Base-by-base conservation (phyloP, 306 rosid genomes). In the Cucurbita pepo region DNA sequence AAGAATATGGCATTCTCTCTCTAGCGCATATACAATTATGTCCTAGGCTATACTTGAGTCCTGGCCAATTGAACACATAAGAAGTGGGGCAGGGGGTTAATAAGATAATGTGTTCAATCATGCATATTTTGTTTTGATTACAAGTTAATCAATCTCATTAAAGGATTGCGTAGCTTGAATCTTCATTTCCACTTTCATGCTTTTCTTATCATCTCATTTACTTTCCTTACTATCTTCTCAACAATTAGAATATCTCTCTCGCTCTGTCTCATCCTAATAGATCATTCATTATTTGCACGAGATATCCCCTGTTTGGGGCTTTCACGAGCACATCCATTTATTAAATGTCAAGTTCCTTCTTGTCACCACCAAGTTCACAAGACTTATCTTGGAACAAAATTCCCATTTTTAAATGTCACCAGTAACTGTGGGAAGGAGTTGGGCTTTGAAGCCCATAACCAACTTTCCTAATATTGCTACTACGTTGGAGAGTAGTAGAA, bases 1-100 rank as follows among this genome's bases (percentile, higher is more conserved):
- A 86, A 94, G n/a, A 82, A 78, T 72, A 64, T 54, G 71, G 14
- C 78, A 70, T 57, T 74, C 71, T 77, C 45, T 50, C n/a, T 38
- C 59, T 38, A 40, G 18, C 69, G 10, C 52, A 38, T n/a, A 16
- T n/a, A 16, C 75, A 79, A 70, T 70, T 9, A 70, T 70, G 60
- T 51, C 40, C 22, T 51, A 30, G 34, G 34, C 34, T 30, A 25
- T 10, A 50, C 59, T 51, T 51, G 74, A 70, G 59, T 70, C 10
- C 18, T 5, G 40, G 59, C 16, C 72, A 19, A 22, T 21, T 9
- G 71, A 64, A 64, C 71, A 64, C n/a, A 10, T 5, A 44, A 9
- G 65, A 59, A 25, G 43, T 59, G 65, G 43, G 65, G 25, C 18
- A 30, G 18, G 41, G 30, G 37, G 18, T 64, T 53, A 66, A 44